A percentile compares a stretch with the other conserved stretches of the same genome.
Conservation (phyloP, 1,284 basidiomycete genomes). For the Peniophora sp. region DNA sequence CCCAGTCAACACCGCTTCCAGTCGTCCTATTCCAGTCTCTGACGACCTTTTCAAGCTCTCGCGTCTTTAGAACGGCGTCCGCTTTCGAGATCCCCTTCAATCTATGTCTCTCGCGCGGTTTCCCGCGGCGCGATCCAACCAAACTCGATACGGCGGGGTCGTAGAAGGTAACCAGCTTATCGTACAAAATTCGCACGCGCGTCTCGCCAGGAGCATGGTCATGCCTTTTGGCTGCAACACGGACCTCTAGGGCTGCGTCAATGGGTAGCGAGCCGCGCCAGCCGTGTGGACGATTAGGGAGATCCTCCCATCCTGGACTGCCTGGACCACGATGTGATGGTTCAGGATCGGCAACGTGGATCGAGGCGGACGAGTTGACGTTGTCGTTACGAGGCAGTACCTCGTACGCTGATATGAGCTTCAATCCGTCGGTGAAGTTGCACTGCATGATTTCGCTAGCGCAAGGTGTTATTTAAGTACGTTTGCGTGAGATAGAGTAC, state of each 20-base stretch:
- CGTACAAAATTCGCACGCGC: conserved; percentile 31
- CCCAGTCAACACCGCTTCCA: conserved; percentile 36
- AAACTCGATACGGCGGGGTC: conserved; percentile 29
- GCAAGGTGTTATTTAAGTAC: neutral
- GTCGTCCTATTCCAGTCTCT: conserved; percentile 3
- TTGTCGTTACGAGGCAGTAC: no score
- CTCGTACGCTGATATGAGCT: conserved; percentile 23
- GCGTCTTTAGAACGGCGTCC: neutral
- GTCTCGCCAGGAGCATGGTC: conserved; percentile 33
- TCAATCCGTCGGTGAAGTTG: conserved; percentile 32
- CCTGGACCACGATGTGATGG: neutral
- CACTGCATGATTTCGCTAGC: conserved; percentile 46
- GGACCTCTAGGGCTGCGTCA: conserved; percentile 13
- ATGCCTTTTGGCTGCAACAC: conserved; percentile 30
- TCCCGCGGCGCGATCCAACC: conserved; percentile 16
- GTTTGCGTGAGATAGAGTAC: neutral
- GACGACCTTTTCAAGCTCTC: conserved; percentile 13
- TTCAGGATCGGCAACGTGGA: neutral
- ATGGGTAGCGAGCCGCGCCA: conserved; percentile 4
- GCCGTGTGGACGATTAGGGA: neutral
- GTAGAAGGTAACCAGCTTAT: conserved; percentile 33
- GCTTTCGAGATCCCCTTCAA: conserved; percentile 17
- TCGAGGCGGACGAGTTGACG: neutral
- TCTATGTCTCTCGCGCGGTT: conserved; percentile 26
- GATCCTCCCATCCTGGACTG: neutral